phyloP scores from a whole-genome alignment of 345 rosid species.

The Acer saccharum region DNA sequence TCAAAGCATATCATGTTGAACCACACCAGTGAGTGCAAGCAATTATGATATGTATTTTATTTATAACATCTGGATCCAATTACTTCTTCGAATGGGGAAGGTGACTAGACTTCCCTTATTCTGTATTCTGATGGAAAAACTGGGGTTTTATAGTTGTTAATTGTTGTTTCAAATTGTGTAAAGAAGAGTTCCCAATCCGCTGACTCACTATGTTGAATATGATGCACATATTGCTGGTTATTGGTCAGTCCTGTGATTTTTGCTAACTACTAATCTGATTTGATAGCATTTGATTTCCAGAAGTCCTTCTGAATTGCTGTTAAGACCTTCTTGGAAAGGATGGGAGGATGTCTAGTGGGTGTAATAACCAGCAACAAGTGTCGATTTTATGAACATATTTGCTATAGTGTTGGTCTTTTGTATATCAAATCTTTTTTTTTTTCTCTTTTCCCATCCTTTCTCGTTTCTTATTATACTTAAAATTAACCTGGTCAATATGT shows the following conservation, averaged over 20 bases:
- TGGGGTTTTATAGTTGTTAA: conserved; percentile 28
- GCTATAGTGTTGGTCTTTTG: neutral
- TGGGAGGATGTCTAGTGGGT: conserved; percentile 6
- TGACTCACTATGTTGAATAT: conserved; percentile 12
- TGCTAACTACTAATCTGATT: neutral
- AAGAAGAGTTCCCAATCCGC: conserved; percentile 35
- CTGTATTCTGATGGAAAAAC: conserved; percentile 34
- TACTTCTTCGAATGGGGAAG: conserved; percentile 33
- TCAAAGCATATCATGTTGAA: conserved; percentile 9
- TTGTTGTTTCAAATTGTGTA: conserved; percentile 47
- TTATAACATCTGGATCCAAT: conserved; percentile 29
- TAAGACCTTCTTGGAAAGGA: conserved; percentile 5
- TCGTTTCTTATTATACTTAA: too few species aligned
- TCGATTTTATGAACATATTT: neutral
- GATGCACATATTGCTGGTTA: conserved; percentile 14
- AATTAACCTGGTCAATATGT: neutral
- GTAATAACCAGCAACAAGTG: neutral
- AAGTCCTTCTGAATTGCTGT: conserved; percentile 2
- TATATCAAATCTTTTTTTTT: neutral
- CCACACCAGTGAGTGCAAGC: conserved; percentile 32
- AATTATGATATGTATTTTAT: conserved; percentile 44
- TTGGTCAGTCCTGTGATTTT: neutral
- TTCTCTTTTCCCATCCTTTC: neutral
- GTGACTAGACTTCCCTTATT: conserved; percentile 33
- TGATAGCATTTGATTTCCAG: conserved; percentile 1